Percentiles rank a stretch among this genome's conserved stretches.
Evolutionary conservation across 345 rosid species (phyloP).

Genomic region (Gossypium sturtianum): DNA sequence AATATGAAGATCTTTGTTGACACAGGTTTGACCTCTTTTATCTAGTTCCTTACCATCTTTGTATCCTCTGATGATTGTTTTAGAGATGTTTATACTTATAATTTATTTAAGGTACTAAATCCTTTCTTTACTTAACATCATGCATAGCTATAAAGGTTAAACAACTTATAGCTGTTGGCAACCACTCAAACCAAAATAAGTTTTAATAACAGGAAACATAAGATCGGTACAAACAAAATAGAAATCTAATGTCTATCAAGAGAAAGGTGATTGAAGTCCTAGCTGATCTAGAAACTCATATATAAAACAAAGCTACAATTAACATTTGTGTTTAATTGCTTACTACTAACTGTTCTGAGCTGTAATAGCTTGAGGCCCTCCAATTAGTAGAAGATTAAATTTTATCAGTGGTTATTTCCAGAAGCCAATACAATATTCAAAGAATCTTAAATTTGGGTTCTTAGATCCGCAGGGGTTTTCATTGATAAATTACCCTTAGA

Average conservation of each 20-base stretch:
- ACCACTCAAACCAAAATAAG: neutral
- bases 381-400: neutral
- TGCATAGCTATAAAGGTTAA: neutral
- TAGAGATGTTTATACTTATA: neutral
- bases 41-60: slow-evolving; percentile 11
- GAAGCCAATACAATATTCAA: neutral
- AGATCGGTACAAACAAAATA: neutral
- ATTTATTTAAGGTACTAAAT: slow-evolving; percentile 13
- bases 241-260: neutral
- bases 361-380: neutral
- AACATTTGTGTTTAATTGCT: neutral
- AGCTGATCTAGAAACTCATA: neutral
- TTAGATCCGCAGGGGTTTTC: neutral
- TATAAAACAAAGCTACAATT: neutral
- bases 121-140: neutral
- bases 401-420: neutral
- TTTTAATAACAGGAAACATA: neutral
- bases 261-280: neutral
- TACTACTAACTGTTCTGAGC: neutral
- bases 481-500: neutral
- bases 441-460: neutral
- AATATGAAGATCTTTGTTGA: slow-evolving; percentile 97
- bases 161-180: neutral
- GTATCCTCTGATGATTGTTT: slow-evolving; percentile 5
- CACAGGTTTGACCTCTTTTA: slow-evolving; percentile 51